Conservation (phyloP, 2,329 filamentous ascomycete genomes). For the Akanthomyces muscarius region DNA sequence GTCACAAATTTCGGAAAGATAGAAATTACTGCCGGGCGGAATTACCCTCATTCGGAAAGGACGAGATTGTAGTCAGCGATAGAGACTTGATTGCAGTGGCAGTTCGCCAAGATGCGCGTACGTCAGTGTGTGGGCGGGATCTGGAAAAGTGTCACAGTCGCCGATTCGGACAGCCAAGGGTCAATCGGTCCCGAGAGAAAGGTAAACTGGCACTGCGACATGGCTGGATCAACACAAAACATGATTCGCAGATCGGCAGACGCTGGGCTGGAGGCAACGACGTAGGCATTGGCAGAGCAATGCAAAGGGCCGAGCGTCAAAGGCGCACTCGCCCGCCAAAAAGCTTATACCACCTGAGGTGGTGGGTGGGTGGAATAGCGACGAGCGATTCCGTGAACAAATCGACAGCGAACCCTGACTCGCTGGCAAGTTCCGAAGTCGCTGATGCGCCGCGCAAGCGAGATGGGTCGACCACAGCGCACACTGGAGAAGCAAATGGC, state of each 20-base stretch:
- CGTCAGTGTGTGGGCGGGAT: too few relatives aligned
- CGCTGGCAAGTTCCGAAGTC: slow-evolving; percentile 10
- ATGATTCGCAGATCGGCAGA: not conserved
- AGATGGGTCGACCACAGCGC: not conserved
- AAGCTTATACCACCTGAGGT: not conserved
- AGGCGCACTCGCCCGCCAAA: not conserved
- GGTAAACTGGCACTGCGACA: too few relatives aligned
- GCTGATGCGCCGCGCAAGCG: not conserved
- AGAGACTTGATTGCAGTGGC: too few relatives aligned
- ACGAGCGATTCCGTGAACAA: not conserved
- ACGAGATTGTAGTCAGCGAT: too few relatives aligned
- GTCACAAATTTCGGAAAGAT: too few relatives aligned
- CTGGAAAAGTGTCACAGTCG: too few relatives aligned
- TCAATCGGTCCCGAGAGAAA: too few relatives aligned
- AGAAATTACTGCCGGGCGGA: too few relatives aligned
- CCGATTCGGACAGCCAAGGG: too few relatives aligned
- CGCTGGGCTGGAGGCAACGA: not conserved
- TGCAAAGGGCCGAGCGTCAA: not conserved
- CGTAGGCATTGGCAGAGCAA: not conserved
- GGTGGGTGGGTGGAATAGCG: not conserved
- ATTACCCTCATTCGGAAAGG: too few relatives aligned
- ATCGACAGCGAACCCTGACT: not conserved
- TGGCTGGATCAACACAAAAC: not conserved
- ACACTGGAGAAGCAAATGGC: not conserved
- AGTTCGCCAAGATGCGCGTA: too few relatives aligned